Evolutionary conservation across 2,329 filamentous ascomycete species (phyloP).

Genomic region (Clonostachys byssicola): DNA sequence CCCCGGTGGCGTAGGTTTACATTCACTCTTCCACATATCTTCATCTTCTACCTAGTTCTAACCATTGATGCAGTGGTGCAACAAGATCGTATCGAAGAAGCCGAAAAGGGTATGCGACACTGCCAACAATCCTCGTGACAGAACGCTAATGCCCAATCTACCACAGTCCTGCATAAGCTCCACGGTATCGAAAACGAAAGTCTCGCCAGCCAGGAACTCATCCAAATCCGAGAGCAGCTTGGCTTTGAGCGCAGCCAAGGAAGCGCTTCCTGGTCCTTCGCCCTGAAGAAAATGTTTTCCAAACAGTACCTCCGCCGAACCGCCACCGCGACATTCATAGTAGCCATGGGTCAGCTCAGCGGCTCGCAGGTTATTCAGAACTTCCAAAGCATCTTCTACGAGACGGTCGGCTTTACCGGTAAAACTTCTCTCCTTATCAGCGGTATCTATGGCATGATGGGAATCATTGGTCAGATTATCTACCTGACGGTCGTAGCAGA

Average conservation of each 20-base stretch:
- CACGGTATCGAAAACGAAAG: no score
- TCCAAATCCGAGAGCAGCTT: constrained; percentile 20
- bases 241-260: constrained; percentile 13
- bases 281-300: constrained; percentile 15
- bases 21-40: neutral
- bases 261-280: constrained; percentile 8
- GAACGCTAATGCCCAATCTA: no score
- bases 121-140: no score
- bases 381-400: constrained; percentile 25
- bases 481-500: constrained; percentile 19
- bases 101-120: neutral
- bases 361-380: constrained; percentile 22
- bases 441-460: constrained; percentile 32
- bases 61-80: neutral
- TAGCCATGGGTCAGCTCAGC: constrained; percentile 21
- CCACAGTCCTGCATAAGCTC: no score
- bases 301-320: constrained; percentile 17
- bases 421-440: constrained; percentile 40
- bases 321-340: constrained; percentile 17
- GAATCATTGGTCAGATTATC: constrained; percentile 18
- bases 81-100: constrained; percentile 8
- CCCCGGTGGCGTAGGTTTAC: constrained; percentile 13
- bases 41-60: neutral
- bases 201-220: constrained; percentile 9
- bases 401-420: constrained; percentile 41